Evolutionary conservation across 1,139 yeast genomes (phyloP), one percentile per base, ranked within the genome.

Genomic region (Nadsonia commutata): DNA sequence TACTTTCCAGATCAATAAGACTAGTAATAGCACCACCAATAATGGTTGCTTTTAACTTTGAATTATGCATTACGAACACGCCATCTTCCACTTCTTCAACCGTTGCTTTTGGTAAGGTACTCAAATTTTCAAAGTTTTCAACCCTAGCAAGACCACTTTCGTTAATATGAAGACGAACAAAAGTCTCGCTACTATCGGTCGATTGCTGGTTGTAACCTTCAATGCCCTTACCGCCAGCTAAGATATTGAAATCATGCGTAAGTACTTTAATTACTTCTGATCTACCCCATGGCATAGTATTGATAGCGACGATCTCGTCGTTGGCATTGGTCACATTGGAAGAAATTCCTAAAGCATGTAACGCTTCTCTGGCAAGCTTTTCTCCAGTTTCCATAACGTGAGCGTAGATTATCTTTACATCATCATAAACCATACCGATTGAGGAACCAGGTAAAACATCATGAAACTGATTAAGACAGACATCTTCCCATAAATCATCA

Each of bases 361-460:
- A 58, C 0, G 85, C 83, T 2, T 70, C 65, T 2, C 64, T 55
- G 21, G 76, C 70, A 54, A 88, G 65, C 18, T 65, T 54, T 39
- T 73, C 70, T 36, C 81, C 78, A 18, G 66, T 65, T 33, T 65
- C 60, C 49, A 80, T 67, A 20, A 80, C 80, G 20, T 68, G 64
- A 3, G 66, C 67, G 55, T 86, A 71, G 74, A 83, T 78, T 21
- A 86, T 86, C 56, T 78, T 74, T n/a, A 88, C 96, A 57, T 90
- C 97, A 49, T 85, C 86, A 60, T 90, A 90, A 19, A 90, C 95
- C 80, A 84, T 78, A 48, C 86, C 95, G 55, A 90, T 90, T 63
- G 95, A 84, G 20, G 95, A 80, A 2, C 98, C 98, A 5, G 98
- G 97, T 46, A 90, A 70, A 16, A 90, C 96, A 65, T 90, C 97